A percentile compares a stretch with the other conserved stretches of the same genome.
phyloP scores from a whole-genome alignment of 148 eudicot genomes.

The Rhododendron ferrugineum region DNA sequence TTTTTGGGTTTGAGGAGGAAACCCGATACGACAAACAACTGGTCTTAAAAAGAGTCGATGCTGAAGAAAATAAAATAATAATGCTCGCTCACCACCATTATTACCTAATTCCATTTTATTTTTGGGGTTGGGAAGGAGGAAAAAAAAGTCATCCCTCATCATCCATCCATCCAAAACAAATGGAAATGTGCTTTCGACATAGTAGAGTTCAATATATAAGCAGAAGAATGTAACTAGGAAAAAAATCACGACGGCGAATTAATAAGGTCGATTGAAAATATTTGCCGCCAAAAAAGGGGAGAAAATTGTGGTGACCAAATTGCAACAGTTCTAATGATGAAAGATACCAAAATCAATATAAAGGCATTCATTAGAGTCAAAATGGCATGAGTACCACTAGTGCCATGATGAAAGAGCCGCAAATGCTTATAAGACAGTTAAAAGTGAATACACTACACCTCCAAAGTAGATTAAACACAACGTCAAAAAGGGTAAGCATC shows the following conservation, averaged over 20 bases:
- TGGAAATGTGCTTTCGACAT: background rate
- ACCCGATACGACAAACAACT: background rate
- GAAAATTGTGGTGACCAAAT: background rate
- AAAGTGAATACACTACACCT: background rate
- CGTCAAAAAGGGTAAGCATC: background rate
- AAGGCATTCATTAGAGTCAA: background rate
- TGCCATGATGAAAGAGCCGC: background rate
- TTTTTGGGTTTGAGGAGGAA: too few species aligned
- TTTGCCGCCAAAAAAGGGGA: background rate
- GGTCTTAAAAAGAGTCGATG: background rate
- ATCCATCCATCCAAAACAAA: background rate
- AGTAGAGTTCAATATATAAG: background rate
- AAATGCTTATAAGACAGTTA: background rate
- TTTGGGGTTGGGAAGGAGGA: too few species aligned
- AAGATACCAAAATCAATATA: background rate
- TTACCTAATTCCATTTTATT: background rate
- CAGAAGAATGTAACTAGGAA: background rate
- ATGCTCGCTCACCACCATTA: background rate
- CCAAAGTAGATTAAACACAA: background rate
- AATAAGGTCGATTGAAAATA: background rate
- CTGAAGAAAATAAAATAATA: background rate
- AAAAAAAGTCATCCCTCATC: background rate
- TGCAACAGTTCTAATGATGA: background rate
- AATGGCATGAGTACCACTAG: background rate
- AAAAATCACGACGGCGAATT: background rate